These are phyloP conservation scores for Podospora sp. DNA, from an alignment of 495 filamentous ascomycete species.

Conservation along the genomic window DNA sequence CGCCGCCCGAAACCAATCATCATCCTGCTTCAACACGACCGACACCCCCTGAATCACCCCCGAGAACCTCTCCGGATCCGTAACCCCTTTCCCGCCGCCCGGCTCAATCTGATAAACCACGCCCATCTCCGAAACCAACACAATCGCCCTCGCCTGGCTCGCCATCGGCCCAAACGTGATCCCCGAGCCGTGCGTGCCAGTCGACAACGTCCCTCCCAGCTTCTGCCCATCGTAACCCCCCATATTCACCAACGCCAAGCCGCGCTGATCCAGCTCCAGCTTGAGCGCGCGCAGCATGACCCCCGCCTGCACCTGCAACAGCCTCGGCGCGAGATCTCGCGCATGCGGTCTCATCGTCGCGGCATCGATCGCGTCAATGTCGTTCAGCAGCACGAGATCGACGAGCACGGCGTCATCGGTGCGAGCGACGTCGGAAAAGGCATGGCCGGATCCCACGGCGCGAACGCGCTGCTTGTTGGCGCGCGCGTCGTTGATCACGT, in stretches of 20 bases:
- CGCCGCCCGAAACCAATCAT: constrained; percentile 22
- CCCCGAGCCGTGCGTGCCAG: constrained; percentile 25
- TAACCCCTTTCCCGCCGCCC: constrained; percentile 7
- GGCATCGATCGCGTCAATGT: neutral
- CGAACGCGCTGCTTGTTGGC: constrained; percentile 13
- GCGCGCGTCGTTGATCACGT: constrained; percentile 15
- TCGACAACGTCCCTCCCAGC: constrained; percentile 20
- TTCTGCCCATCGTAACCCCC: constrained; percentile 26
- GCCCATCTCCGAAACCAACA: constrained; percentile 21
- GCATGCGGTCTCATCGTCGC: constrained; percentile 3
- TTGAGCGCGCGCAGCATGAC: constrained; percentile 21
- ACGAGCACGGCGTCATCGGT: constrained; percentile 18
- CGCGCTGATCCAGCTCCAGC: constrained; percentile 7
- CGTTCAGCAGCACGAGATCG: neutral
- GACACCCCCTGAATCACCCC: constrained; percentile 14
- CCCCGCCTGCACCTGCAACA: constrained; percentile 20
- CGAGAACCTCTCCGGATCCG: constrained; percentile 23
- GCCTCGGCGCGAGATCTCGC: constrained; percentile 8
- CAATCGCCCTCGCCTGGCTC: constrained; percentile 15
- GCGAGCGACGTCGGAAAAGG: constrained; percentile 23
- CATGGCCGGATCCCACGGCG: constrained; percentile 22
- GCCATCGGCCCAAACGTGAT: constrained; percentile 21
- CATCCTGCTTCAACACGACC: constrained; percentile 24
- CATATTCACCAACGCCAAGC: constrained; percentile 23
- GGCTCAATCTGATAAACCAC: constrained; percentile 25